phyloP scores from a whole-genome alignment of 2,329 filamentous ascomycete species.

The Nigrograna mackinnonii region DNA sequence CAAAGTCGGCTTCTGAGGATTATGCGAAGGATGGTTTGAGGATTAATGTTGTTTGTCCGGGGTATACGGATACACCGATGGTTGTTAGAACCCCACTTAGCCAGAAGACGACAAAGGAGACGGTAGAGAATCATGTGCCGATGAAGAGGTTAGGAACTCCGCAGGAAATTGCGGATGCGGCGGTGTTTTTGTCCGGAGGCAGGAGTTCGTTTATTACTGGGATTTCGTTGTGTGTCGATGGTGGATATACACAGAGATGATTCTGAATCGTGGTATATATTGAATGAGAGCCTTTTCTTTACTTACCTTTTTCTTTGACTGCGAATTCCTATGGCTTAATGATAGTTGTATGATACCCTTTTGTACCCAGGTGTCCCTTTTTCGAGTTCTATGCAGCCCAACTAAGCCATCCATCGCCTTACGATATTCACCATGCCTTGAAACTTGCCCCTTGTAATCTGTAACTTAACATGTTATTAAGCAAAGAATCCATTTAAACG shows the following conservation, averaged over 20 bases:
- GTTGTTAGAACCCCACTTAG: constrained; percentile 19
- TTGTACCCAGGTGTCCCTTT: too few relatives aligned
- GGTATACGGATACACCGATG: constrained; percentile 26
- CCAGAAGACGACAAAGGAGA: constrained; percentile 24
- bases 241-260: constrained; percentile 20
- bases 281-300: too few relatives aligned
- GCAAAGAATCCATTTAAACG: too few relatives aligned
- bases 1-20: constrained; percentile 46
- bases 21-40: constrained; percentile 46
- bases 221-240: constrained; percentile 23
- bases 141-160: constrained; percentile 25
- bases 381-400: too few relatives aligned
- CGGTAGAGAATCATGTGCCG: constrained; percentile 22
- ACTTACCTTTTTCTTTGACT: too few relatives aligned
- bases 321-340: too few relatives aligned
- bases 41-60: constrained; percentile 42
- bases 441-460: too few relatives aligned
- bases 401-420: too few relatives aligned
- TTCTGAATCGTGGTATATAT: too few relatives aligned
- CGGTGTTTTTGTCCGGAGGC: constrained; percentile 27
- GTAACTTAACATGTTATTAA: too few relatives aligned
- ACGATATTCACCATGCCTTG: too few relatives aligned
- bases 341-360: too few relatives aligned
- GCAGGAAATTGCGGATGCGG: constrained; percentile 28
- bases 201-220: constrained; percentile 29